Base-by-base conservation (phyloP, 2,329 filamentous ascomycete species). In the Xylariaceae sp. region DNA sequence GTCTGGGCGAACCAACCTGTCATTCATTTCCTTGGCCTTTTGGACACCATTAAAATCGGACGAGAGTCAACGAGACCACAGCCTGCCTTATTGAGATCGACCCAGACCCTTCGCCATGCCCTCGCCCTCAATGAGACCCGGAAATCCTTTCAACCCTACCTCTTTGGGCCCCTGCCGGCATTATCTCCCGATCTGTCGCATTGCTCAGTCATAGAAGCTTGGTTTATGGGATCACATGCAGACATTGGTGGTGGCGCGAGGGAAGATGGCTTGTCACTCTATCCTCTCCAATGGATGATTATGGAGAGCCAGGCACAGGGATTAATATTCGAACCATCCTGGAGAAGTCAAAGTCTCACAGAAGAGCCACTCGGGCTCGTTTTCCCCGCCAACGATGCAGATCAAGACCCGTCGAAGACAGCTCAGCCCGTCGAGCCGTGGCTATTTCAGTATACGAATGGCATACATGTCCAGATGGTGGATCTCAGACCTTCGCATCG, bases 221-320 rank as follows among this genome's bases (percentile, higher is more conserved):
- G 67, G 68, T 73, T 73, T 51, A 63, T 69, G 2, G 70, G 70
- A 4, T 63, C 58, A 1, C 65, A 71, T 45, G 57, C 54, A 6
- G 70, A 73, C 42, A 60, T 73, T 22, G 67, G 68, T 4, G 70
- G 70, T 2, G 62, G 65, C 1, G 54, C 65, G 3, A 56, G 54
- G 22, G 59, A 68, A 4, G 68, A 70, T 45, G 69, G 70, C 2
- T 55, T 72, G 5, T 66, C 67, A 5, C 56, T 73, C 3, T 73
- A 72, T 52, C 69, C 71, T 4, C 51, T 72, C 1, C 70, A 73
- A 51, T 73, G 70, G 70, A 71, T 73, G 59, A 49, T 72, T 30
- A 51, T 68, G 11, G 70, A 72, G 52, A 63, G 60, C 43, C 55
- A 59, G 19, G 52, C 56, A 17, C 55, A 60, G 11, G 67, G 68